Percentiles rank a stretch among this genome's conserved stretches.
Evolutionary conservation across 768 basidiomycete species (phyloP).

Genomic region (Polyporus arcularius): DNA sequence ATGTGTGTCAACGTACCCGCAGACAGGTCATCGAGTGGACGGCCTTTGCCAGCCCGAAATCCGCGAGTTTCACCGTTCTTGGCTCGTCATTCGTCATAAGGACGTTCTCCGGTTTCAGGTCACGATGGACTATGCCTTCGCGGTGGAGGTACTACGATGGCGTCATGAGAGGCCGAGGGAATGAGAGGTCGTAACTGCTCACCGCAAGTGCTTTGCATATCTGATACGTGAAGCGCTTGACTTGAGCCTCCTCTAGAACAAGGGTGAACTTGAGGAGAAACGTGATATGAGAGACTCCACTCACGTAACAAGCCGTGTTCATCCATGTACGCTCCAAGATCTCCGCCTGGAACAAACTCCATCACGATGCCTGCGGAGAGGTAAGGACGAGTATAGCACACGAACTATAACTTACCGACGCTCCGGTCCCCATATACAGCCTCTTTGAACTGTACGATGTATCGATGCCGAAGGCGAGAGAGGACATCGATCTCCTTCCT

Average conservation of each 20-base stretch:
- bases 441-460: conserved; percentile 78
- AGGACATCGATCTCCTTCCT: conserved; percentile 72
- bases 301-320: not conserved
- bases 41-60: conserved; percentile 91
- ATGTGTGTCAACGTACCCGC: conserved; percentile 43
- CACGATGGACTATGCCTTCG: conserved; percentile 81
- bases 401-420: conserved; percentile 45
- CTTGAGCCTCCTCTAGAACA: conserved; percentile 49
- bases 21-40: conserved; percentile 72
- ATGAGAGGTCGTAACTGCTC: not conserved
- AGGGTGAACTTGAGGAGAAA: too few relatives aligned
- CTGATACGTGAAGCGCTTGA: conserved; percentile 71
- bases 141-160: conserved; percentile 54
- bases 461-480: conserved; percentile 70
- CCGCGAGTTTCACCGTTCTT: conserved; percentile 79
- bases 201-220: conserved; percentile 71
- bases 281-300: not conserved
- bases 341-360: conserved; percentile 85
- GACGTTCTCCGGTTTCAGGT: conserved; percentile 90
- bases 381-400: not conserved
- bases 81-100: conserved; percentile 69
- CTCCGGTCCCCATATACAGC: conserved; percentile 63
- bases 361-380: conserved; percentile 64
- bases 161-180: not conserved
- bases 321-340: conserved; percentile 76